A percentile compares a stretch with the other conserved stretches of the same genome.
These are phyloP conservation scores for Zygoascus tannicola DNA, from an alignment of 805 yeast species.

Conservation along the genomic window DNA sequence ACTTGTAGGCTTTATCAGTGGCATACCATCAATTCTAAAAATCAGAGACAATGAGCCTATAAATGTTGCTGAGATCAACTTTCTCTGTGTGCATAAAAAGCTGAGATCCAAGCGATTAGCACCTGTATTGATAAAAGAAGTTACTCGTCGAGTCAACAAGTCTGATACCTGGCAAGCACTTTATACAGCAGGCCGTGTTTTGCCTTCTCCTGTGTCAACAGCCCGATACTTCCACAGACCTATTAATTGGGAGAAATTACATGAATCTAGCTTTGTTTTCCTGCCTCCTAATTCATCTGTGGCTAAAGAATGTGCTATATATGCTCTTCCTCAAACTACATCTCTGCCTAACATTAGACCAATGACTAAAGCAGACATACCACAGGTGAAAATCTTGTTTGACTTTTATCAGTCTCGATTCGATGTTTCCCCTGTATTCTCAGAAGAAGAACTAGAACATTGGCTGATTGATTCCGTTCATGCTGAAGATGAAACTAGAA, in stretches of 20 bases:
- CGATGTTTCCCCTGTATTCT: constrained; percentile 63
- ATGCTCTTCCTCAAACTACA: constrained; percentile 45
- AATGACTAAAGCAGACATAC: constrained; percentile 53
- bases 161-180: constrained; percentile 90
- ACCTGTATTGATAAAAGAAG: constrained; percentile 87
- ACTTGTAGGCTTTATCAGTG: constrained; percentile 86
- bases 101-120: constrained; percentile 88
- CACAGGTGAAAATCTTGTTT: constrained; percentile 51
- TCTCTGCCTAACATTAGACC: constrained; percentile 46
- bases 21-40: constrained; percentile 65
- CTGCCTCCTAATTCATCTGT: constrained; percentile 64
- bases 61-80: constrained; percentile 71
- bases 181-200: constrained; percentile 82
- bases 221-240: constrained; percentile 93
- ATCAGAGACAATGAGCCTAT: constrained; percentile 45
- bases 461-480: constrained; percentile 56
- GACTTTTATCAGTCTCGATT: constrained; percentile 55
- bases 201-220: constrained; percentile 87
- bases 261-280: constrained; percentile 83
- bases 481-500: constrained; percentile 31
- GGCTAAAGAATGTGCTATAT: constrained; percentile 54
- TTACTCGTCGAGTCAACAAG: constrained; percentile 84
- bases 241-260: constrained; percentile 78
- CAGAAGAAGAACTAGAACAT: constrained; percentile 62
- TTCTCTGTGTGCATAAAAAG: constrained; percentile 89